Evolutionary conservation across 345 rosid species (phyloP).

Genomic region (Citrus cavaleriei): DNA sequence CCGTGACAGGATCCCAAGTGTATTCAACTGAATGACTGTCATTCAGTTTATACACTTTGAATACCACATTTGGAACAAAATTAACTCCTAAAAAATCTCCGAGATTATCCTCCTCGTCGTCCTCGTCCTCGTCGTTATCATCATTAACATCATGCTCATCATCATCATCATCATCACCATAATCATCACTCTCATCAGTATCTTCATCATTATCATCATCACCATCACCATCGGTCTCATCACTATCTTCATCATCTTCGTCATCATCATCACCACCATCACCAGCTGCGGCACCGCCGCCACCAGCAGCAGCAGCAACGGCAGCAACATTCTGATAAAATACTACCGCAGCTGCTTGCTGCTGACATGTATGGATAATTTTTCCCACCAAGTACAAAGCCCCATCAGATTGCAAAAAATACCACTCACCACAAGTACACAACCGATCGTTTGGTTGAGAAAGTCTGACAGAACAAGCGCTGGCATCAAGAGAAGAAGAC

Average conservation of each 20-base stretch:
- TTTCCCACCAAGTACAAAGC: background rate
- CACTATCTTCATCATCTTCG: too few species aligned
- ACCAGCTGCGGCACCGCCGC: too few species aligned
- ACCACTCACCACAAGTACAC: background rate
- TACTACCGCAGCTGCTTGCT: background rate
- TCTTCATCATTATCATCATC: too few species aligned
- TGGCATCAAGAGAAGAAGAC: too few species aligned
- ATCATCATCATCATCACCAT: background rate
- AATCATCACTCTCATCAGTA: background rate
- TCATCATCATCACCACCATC: too few species aligned
- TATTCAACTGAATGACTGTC: background rate
- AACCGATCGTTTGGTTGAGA: background rate
- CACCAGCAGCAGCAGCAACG: too few species aligned
- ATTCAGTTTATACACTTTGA: background rate
- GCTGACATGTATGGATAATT: background rate
- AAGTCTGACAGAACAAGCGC: background rate
- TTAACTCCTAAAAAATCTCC: too few species aligned
- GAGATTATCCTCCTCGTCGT: too few species aligned
- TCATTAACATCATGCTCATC: too few species aligned
- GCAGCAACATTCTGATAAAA: too few species aligned
- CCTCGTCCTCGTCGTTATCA: too few species aligned
- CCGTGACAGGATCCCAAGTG: background rate
- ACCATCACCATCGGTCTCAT: too few species aligned
- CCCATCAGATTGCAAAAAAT: background rate
- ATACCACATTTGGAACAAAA: background rate